phyloP scores from a whole-genome alignment of 306 rosid genomes.

The Malus domestica region ASM211411v1 NC_041802.1:7226001-7226500 shows the following conservation, averaged over 20 bases:
- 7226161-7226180: neutral
- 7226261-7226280: neutral
- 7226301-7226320: neutral
- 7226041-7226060: slow-evolving; percentile 90
- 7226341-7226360: neutral
- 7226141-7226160: neutral
- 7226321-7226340: neutral
- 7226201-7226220: neutral
- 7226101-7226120: slow-evolving; percentile 90
- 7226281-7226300: neutral
- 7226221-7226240: neutral
- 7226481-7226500: slow-evolving; percentile 88
- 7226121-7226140: slow-evolving; percentile 59
- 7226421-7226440: neutral
- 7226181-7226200: neutral
- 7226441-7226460: neutral
- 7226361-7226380: neutral
- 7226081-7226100: slow-evolving; percentile 92
- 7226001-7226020: slow-evolving; percentile 82
- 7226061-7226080: slow-evolving; percentile 83
- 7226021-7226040: slow-evolving; percentile 87
- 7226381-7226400: neutral
- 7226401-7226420: neutral
- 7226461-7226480: slow-evolving; percentile 96
- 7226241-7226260: neutral